Percentiles rank a stretch among this genome's conserved stretches.
These are phyloP conservation scores for Geranium brycei DNA, from an alignment of 345 rosid genomes.

Conservation along the genomic window DNA sequence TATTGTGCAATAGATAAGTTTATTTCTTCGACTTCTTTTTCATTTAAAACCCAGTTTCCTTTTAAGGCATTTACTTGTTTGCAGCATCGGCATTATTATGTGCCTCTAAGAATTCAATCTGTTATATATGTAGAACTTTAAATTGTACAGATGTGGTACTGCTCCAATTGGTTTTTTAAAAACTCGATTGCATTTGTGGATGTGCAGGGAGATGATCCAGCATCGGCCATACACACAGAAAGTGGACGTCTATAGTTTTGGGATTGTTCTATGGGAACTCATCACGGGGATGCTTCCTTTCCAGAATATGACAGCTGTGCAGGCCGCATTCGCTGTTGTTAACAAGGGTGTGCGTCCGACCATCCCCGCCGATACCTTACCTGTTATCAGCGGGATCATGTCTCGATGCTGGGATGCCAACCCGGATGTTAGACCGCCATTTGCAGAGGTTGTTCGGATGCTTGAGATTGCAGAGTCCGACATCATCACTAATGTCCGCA, in stretches of 20 bases:
- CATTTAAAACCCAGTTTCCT: background rate
- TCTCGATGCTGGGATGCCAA: slow-evolving; percentile 31
- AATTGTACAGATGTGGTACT: too few species aligned
- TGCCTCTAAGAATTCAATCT: too few species aligned
- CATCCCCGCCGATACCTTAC: slow-evolving; percentile 25
- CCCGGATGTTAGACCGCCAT: slow-evolving; percentile 29
- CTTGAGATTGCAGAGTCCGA: slow-evolving; percentile 25
- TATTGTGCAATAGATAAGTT: background rate
- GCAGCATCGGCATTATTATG: background rate
- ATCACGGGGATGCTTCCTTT: slow-evolving; percentile 29
- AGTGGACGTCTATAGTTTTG: slow-evolving; percentile 40
- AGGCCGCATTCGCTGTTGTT: slow-evolving; percentile 37
- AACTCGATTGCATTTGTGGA: background rate
- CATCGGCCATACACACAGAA: slow-evolving; percentile 34
- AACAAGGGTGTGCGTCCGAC: slow-evolving; percentile 28
- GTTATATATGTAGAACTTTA: too few species aligned
- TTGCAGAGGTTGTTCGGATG: slow-evolving; percentile 24
- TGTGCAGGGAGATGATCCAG: slow-evolving; percentile 35
- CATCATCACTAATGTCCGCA: slow-evolving; percentile 27
- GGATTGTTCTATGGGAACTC: slow-evolving; percentile 40
- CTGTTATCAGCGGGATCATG: slow-evolving; percentile 27
- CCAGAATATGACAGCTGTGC: slow-evolving; percentile 36
- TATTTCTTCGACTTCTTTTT: too few species aligned
- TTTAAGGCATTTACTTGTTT: background rate
- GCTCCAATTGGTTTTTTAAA: too few species aligned